Conservation (phyloP, 768 basidiomycete genomes). For the Hydnomerulius pinastri region DNA sequence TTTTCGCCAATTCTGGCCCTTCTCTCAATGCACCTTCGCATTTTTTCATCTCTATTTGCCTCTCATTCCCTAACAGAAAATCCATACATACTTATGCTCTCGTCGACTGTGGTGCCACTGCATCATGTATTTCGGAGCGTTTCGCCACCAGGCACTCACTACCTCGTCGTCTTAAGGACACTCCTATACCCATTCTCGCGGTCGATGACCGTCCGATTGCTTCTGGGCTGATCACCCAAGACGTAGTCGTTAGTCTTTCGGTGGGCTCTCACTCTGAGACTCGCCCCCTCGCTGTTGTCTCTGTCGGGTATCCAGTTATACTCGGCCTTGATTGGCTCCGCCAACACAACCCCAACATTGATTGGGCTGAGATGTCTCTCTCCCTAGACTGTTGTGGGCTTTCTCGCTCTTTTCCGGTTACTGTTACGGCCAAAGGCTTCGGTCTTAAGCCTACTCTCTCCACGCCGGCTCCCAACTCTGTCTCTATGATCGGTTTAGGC, state of each 20-base stretch:
- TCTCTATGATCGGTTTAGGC: slow-evolving; percentile 19
- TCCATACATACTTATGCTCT: slow-evolving; percentile 37
- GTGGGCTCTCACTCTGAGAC: slow-evolving; percentile 30
- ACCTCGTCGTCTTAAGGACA: slow-evolving; percentile 29
- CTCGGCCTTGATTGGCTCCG: neutral
- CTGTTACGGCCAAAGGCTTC: slow-evolving; percentile 23
- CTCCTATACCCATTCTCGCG: slow-evolving; percentile 36
- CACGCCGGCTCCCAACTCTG: no score
- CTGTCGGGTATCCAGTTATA: slow-evolving; percentile 33
- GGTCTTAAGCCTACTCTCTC: slow-evolving; percentile 32
- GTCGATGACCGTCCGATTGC: slow-evolving; percentile 41
- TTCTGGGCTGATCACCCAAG: slow-evolving; percentile 42
- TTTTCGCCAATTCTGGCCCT: no score
- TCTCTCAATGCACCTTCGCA: no score
- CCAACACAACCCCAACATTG: slow-evolving; percentile 1
- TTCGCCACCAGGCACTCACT: slow-evolving; percentile 37
- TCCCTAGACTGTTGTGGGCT: slow-evolving; percentile 20
- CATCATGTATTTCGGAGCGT: slow-evolving; percentile 37
- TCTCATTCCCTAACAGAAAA: no score
- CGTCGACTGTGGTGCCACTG: slow-evolving; percentile 38
- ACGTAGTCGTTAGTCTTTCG: slow-evolving; percentile 31
- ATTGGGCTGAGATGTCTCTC: slow-evolving; percentile 10
- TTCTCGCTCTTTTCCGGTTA: slow-evolving; percentile 15
- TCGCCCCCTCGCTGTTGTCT: slow-evolving; percentile 31
- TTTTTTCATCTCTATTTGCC: no score